phyloP scores from a whole-genome alignment of 2,329 filamentous ascomycete species.

The Cladosporium sp. region DNA sequence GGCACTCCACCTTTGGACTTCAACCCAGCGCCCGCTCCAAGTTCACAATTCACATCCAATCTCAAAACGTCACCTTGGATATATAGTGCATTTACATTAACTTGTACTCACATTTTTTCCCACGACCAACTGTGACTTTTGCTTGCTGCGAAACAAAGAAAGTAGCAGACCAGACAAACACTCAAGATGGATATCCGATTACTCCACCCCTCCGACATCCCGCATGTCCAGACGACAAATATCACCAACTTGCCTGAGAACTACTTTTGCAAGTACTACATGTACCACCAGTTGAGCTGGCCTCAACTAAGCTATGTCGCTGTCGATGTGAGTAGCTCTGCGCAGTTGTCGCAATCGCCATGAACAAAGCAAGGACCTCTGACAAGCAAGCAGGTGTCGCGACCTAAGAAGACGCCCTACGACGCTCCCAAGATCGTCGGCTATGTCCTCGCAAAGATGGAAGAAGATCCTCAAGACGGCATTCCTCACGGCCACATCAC shows the following conservation, averaged over 20 bases:
- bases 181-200: conserved; percentile 80
- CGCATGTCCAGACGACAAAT: conserved; percentile 94
- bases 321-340: conserved; percentile 59
- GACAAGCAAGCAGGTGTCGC: conserved; percentile 52
- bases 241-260: conserved; percentile 99
- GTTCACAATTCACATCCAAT: too few species aligned
- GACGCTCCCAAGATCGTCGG: conserved; percentile 97
- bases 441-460: conserved; percentile 99
- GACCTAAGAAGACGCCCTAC: conserved; percentile 71
- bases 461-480: conserved; percentile 91
- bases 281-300: conserved; percentile 98
- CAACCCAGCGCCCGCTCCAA: too few species aligned
- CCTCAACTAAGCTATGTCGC: conserved; percentile 96
- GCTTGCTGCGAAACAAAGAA: neutral
- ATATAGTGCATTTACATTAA: neutral
- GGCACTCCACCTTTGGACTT: neutral
- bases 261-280: conserved; percentile 99
- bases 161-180: neutral
- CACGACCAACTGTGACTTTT: conserved; percentile 4
- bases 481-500: conserved; percentile 96
- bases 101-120: neutral
- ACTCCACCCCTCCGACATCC: conserved; percentile 77
- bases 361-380: neutral
- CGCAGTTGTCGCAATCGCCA: neutral
- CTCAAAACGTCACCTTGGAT: neutral